Conservation (phyloP, 1,284 basidiomycete species). For the Rhodofomes roseus region DNA sequence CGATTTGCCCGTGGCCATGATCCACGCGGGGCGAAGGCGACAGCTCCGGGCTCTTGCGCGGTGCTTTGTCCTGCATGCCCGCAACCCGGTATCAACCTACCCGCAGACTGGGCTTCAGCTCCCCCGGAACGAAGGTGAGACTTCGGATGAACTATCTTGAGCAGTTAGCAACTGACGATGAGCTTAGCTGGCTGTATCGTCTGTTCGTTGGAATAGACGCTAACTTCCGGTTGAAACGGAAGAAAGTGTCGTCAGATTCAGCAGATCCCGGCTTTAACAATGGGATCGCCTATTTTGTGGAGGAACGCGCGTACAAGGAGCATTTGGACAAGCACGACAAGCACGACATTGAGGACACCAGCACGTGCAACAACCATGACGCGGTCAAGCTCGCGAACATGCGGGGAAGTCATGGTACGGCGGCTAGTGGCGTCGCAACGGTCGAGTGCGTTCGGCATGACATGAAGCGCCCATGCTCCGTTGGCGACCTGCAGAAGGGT, state of each 20-base stretch:
- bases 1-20: too few relatives aligned
- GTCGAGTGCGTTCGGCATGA: slow-evolving; percentile 18
- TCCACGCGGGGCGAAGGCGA: too few relatives aligned
- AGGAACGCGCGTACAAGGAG: slow-evolving; percentile 15
- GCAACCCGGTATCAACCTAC: too few relatives aligned
- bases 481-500: slow-evolving; percentile 24
- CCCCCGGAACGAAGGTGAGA: too few relatives aligned
- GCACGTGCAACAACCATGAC: slow-evolving; percentile 12
- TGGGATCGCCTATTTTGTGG: slow-evolving; percentile 28
- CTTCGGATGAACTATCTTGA: too few relatives aligned
- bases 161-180: too few relatives aligned
- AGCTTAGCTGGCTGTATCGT: too few relatives aligned
- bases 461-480: slow-evolving; percentile 17
- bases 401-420: neutral
- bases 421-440: slow-evolving; percentile 6
- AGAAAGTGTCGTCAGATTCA: slow-evolving; percentile 12
- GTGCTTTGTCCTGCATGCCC: too few relatives aligned
- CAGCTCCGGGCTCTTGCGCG: too few relatives aligned
- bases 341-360: neutral
- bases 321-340: neutral
- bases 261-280: slow-evolving; percentile 22
- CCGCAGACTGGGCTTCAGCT: too few relatives aligned
- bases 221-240: too few relatives aligned
- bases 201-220: too few relatives aligned
- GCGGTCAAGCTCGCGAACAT: slow-evolving; percentile 8